Evolutionary conservation across 306 rosid genomes (phyloP).

Genomic region (Fragaria nilgerrensis): DNA sequence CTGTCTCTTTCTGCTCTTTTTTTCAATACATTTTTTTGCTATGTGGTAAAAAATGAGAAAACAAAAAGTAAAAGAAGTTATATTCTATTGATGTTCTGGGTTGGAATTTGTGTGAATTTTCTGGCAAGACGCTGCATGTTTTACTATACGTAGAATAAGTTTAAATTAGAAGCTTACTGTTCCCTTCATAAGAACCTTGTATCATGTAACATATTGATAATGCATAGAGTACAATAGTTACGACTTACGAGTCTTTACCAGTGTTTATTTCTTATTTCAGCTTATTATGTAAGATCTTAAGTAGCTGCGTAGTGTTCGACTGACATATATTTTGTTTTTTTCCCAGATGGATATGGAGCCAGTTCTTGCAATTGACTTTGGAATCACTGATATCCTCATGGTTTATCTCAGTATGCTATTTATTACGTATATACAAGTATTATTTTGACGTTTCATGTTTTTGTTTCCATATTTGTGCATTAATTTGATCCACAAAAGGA

Average conservation of each 20-base stretch:
- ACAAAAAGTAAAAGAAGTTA: neutral
- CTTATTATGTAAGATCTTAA: neutral
- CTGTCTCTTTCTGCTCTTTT: neutral
- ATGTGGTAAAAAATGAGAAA: neutral
- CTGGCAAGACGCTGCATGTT: neutral
- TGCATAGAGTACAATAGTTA: neutral
- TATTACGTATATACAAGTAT: neutral
- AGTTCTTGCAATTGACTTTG: conserved; percentile 83
- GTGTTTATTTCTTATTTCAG: conserved; percentile 2
- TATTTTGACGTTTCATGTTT: neutral
- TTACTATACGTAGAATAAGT: neutral
- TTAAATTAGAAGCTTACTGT: neutral
- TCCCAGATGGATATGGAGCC: conserved; percentile 76
- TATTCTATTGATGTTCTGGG: neutral
- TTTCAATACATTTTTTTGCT: neutral
- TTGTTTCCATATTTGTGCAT: neutral
- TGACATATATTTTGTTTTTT: conserved; percentile 21
- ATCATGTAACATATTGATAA: neutral
- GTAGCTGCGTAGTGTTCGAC: neutral
- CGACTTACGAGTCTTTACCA: no score
- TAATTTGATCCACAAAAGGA: neutral
- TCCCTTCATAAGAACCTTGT: neutral
- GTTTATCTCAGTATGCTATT: neutral
- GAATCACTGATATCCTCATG: conserved; percentile 80
- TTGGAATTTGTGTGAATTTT: neutral